These are phyloP conservation scores for Daldinia loculata DNA, from an alignment of 495 filamentous ascomycete genomes.

Conservation along the genomic window DNA sequence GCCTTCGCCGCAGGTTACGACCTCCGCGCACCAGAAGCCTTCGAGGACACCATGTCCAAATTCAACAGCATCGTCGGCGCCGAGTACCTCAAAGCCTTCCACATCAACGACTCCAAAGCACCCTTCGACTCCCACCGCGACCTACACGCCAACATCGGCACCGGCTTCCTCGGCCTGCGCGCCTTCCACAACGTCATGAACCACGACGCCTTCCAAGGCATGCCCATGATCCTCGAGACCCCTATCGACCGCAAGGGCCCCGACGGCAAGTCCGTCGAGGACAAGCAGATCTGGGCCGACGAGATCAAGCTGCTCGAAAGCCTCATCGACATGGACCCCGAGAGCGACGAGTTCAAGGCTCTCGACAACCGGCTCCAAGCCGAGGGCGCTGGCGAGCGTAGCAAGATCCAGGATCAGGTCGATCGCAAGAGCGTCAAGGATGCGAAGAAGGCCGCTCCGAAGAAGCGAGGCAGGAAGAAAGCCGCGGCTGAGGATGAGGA, in stretches of 20 bases:
- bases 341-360: constrained; percentile 70
- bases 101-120: constrained; percentile 93
- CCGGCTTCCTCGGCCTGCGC: constrained; percentile 86
- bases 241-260: constrained; percentile 76
- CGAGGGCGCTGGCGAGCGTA: constrained; percentile 72
- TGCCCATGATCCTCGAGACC: constrained; percentile 95
- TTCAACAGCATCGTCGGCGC: constrained; percentile 85
- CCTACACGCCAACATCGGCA: constrained; percentile 92
- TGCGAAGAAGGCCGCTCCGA: constrained; percentile 55
- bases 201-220: constrained; percentile 72
- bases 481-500: constrained; percentile 40
- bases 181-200: constrained; percentile 95
- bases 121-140: constrained; percentile 81
- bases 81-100: constrained; percentile 82
- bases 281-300: constrained; percentile 79
- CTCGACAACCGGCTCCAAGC: constrained; percentile 71
- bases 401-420: constrained; percentile 78
- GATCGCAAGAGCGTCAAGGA: constrained; percentile 71
- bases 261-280: constrained; percentile 67
- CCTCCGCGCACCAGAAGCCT: constrained; percentile 76
- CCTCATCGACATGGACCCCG: constrained; percentile 81
- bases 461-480: constrained; percentile 47
- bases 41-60: constrained; percentile 71
- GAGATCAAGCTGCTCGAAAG: constrained; percentile 92
- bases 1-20: constrained; percentile 94